Conservation (phyloP, 306 rosid genomes). For the Pyrus pyrifolia region DNA sequence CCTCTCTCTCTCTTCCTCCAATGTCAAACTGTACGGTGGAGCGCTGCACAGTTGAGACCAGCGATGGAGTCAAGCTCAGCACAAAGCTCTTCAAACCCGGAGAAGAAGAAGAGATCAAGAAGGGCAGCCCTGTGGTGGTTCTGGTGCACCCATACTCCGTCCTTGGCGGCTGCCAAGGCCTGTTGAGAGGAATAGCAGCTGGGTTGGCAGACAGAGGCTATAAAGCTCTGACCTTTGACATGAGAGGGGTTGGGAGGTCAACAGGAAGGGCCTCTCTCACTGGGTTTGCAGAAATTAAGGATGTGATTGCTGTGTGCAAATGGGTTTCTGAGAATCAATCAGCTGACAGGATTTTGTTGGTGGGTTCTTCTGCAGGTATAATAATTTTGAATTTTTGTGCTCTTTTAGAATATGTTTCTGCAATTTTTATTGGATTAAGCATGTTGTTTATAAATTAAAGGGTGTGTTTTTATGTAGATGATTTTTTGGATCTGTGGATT, state of each 20-base stretch:
- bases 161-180: slow-evolving; percentile 82
- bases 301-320: slow-evolving; percentile 58
- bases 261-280: slow-evolving; percentile 55
- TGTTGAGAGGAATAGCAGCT: slow-evolving; percentile 72
- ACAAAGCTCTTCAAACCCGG: slow-evolving; percentile 56
- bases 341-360: slow-evolving; percentile 37
- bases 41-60: slow-evolving; percentile 49
- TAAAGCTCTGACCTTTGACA: slow-evolving; percentile 9
- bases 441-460: too few relatives aligned
- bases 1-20: not conserved
- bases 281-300: slow-evolving; percentile 41
- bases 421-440: not conserved
- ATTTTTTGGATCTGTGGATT: slow-evolving; percentile 27
- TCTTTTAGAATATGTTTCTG: not conserved
- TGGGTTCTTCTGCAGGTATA: slow-evolving; percentile 96
- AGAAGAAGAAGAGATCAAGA: slow-evolving; percentile 23
- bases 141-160: slow-evolving; percentile 85
- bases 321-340: slow-evolving; percentile 41
- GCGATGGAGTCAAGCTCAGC: slow-evolving; percentile 66
- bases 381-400: not conserved
- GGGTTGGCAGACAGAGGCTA: slow-evolving; percentile 60
- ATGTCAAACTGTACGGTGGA: slow-evolving; percentile 54
- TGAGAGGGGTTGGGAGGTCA: slow-evolving; percentile 76
- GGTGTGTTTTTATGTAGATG: not conserved
- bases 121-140: slow-evolving; percentile 40